A percentile compares a stretch with the other conserved stretches of the same genome.
phyloP scores from a whole-genome alignment of 1,284 basidiomycete species.

The Pterula multifida region DNA sequence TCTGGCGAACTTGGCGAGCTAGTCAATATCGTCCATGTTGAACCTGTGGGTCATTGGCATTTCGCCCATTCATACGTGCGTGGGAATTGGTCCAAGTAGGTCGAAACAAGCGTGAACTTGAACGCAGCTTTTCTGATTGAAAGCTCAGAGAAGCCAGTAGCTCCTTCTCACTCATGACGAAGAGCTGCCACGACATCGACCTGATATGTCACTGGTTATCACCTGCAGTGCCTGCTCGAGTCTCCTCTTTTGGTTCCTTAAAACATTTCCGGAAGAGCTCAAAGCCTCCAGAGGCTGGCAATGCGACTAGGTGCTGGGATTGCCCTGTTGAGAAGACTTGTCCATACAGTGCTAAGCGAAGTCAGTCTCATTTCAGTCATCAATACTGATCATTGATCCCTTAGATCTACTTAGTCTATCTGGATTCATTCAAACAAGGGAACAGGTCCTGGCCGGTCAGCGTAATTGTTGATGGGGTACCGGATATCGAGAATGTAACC shows the following conservation, averaged over 20 bases:
- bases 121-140: too few relatives aligned
- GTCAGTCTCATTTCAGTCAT: constrained; percentile 25
- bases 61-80: constrained; percentile 81
- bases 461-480: constrained; percentile 63
- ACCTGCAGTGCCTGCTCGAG: constrained; percentile 46
- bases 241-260: constrained; percentile 78
- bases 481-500: constrained; percentile 69
- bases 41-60: constrained; percentile 71
- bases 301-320: constrained; percentile 58
- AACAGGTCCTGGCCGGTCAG: constrained; percentile 48
- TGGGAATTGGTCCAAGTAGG: constrained; percentile 55
- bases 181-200: constrained; percentile 83
- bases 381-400: background rate
- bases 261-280: constrained; percentile 64
- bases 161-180: constrained; percentile 77
- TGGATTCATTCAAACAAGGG: constrained; percentile 50
- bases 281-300: constrained; percentile 60
- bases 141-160: constrained; percentile 44
- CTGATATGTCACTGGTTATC: constrained; percentile 69
- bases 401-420: constrained; percentile 44
- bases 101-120: background rate
- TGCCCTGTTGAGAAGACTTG: constrained; percentile 64
- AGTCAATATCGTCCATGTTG: constrained; percentile 68
- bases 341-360: constrained; percentile 77
- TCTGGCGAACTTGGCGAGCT: constrained; percentile 65